Percentiles rank a stretch among this genome's conserved stretches.
These are phyloP conservation scores for Polygonum maritimum DNA, from an alignment of 148 eudicot genomes.

Conservation along the genomic window DNA sequence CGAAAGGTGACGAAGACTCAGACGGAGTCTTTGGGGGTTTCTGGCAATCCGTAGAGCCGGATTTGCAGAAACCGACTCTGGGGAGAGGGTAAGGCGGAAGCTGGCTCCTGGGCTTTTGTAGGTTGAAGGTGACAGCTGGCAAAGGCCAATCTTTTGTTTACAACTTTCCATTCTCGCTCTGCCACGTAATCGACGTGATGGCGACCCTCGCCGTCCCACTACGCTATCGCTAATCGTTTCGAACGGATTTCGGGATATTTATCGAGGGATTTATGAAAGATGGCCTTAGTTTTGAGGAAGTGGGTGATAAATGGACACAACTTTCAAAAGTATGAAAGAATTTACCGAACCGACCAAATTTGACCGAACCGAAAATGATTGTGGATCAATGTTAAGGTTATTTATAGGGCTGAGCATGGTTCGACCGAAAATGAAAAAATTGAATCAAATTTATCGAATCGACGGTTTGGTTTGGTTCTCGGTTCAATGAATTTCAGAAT, in stretches of 20 bases:
- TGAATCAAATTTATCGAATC: no score
- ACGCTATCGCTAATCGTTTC: not conserved
- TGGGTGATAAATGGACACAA: no score
- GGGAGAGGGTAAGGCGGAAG: not conserved
- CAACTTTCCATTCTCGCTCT: not conserved
- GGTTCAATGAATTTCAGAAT: no score
- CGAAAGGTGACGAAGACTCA: not conserved
- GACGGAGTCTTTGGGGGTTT: not conserved
- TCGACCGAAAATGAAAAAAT: no score
- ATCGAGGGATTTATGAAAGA: no score
- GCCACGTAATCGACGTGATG: slow-evolving; percentile 9
- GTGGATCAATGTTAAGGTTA: no score
- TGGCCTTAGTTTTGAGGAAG: no score
- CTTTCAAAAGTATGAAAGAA: no score
- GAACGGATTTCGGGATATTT: not conserved
- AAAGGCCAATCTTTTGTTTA: not conserved
- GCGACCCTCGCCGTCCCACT: slow-evolving; percentile 9
- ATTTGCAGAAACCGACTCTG: not conserved
- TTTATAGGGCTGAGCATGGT: no score
- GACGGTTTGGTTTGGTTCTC: no score
- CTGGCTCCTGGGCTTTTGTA: slow-evolving; percentile 2
- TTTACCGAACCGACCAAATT: no score
- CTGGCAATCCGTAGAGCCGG: not conserved
- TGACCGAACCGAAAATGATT: no score
- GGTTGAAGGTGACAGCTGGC: not conserved